Evolutionary conservation across 177 flowering plant genomes (phyloP).

Genomic region (Vitis hybrid): DNA sequence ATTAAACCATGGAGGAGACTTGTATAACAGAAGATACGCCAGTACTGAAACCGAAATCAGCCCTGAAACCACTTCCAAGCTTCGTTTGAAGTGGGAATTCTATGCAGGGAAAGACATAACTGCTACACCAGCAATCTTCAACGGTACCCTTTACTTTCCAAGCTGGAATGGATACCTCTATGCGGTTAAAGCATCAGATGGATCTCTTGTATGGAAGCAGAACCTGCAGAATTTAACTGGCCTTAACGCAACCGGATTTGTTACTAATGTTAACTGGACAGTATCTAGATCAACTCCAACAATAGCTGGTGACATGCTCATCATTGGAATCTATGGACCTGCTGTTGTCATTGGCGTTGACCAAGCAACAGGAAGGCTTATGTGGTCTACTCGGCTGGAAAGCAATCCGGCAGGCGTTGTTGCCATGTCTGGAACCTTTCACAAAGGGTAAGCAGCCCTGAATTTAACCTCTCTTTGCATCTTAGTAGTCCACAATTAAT

Average conservation of each 20-base stretch:
- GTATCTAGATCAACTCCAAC: slow-evolving; percentile 51
- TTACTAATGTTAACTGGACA: slow-evolving; percentile 21
- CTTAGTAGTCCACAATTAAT: too few species aligned
- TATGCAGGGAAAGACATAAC: slow-evolving; percentile 31
- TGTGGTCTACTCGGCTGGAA: slow-evolving; percentile 46
- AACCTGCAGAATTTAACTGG: slow-evolving; percentile 38
- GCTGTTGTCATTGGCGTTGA: slow-evolving; percentile 44
- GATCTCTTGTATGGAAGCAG: slow-evolving; percentile 43
- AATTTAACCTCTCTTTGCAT: too few species aligned
- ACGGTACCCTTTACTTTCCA: slow-evolving; percentile 47
- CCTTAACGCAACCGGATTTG: slow-evolving; percentile 22
- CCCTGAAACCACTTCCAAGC: slow-evolving; percentile 17
- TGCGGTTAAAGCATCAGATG: slow-evolving; percentile 37
- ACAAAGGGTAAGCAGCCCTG: slow-evolving; percentile 26
- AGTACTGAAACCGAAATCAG: slow-evolving; percentile 17
- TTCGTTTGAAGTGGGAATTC: slow-evolving; percentile 46
- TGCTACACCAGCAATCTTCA: slow-evolving; percentile 49
- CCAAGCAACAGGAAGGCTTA: slow-evolving; percentile 31
- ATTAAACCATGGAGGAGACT: slow-evolving; percentile 53
- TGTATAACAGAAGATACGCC: slow-evolving; percentile 39
- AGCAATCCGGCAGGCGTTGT: slow-evolving; percentile 15
- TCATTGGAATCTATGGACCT: slow-evolving; percentile 48
- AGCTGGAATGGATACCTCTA: slow-evolving; percentile 56
- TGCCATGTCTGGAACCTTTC: slow-evolving; percentile 49
- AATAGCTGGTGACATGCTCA: slow-evolving; percentile 35